Evolutionary conservation across 2,329 filamentous ascomycete genomes (phyloP), one percentile per base, ranked within the genome.

Genomic region (Phialocephala sp.): DNA sequence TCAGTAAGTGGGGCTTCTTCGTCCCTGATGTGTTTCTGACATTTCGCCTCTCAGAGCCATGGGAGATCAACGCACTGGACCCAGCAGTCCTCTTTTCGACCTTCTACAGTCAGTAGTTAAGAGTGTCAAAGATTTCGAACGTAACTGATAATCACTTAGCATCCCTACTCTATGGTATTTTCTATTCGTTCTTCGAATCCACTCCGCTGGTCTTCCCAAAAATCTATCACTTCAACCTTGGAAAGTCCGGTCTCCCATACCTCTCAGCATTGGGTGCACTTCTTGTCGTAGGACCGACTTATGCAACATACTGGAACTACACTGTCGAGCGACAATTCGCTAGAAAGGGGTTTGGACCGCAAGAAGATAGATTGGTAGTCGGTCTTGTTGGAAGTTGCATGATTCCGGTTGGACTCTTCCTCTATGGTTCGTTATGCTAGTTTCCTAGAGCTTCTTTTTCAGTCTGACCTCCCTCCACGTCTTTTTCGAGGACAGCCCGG

Each of bases 181-280:
- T 85, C 79, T 86, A 85, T 72, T 83, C 81, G 41, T 89, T 83
- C 77, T 89, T 89, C 72, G 87, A 89, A 72, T 83, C 83, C 20
- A 89, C 89, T 75, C 86, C 87, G 9, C 78, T 88, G n/a, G 85
- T 89, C 66, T 90, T 87, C 74, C 79, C 80, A 2, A 80, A 79
- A 32, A 78, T 83, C 69, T 90, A 90, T 76, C 74, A 77, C 72
- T 87, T 90, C 82, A 83, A 80, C 67, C 76, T 84, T 4, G 85
- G 86, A 41, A 73, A 86, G 66, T 76, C 84, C 63, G 85, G 86
- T n/a, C 80, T 89, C 15, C 81, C 86, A 60, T 89, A 89, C 77
- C 77, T 87, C 55, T 84, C 82, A 68, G 81, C 88, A 71, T 77
- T 86, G 36, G 81, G 88, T 20, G 79, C 83, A 8, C 85, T 83